Evolutionary conservation across 768 basidiomycete species (phyloP).

Genomic region (Paxillus ammoniavirescens): DNA sequence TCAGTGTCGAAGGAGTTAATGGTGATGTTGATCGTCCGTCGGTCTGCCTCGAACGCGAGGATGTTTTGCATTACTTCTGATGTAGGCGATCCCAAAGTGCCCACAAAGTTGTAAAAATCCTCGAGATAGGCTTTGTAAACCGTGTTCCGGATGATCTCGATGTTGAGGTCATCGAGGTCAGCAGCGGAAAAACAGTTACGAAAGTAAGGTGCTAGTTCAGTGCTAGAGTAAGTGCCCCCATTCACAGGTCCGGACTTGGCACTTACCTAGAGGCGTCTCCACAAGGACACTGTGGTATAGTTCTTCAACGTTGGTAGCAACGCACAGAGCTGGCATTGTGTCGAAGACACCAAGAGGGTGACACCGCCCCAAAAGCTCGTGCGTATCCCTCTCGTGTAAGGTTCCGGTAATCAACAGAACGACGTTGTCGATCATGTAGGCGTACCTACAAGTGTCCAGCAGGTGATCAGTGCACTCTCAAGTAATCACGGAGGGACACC

Average conservation of each 20-base stretch:
- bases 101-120: slow-evolving; percentile 87
- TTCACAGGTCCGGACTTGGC: background rate
- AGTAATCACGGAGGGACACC: slow-evolving; percentile 31
- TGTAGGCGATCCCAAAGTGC: slow-evolving; percentile 80
- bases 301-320: slow-evolving; percentile 98
- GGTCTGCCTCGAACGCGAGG: slow-evolving; percentile 94
- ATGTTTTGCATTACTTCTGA: slow-evolving; percentile 90
- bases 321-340: slow-evolving; percentile 98
- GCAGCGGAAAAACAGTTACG: slow-evolving; percentile 91
- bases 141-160: slow-evolving; percentile 99
- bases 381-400: slow-evolving; percentile 94
- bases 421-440: slow-evolving; percentile 99
- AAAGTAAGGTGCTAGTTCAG: slow-evolving; percentile 82
- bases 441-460: slow-evolving; percentile 58
- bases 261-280: slow-evolving; percentile 92
- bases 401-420: slow-evolving; percentile 97
- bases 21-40: slow-evolving; percentile 96
- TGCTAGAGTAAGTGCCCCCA: background rate
- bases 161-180: slow-evolving; percentile 97
- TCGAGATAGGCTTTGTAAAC: slow-evolving; percentile 99
- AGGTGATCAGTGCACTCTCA: slow-evolving; percentile 2
- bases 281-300: slow-evolving; percentile 95
- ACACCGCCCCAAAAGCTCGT: slow-evolving; percentile 93
- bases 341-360: slow-evolving; percentile 97
- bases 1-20: slow-evolving; percentile 99